These are phyloP conservation scores for Xerocomus nothofagi DNA, from an alignment of 1,284 basidiomycete species.

Conservation along the genomic window DNA sequence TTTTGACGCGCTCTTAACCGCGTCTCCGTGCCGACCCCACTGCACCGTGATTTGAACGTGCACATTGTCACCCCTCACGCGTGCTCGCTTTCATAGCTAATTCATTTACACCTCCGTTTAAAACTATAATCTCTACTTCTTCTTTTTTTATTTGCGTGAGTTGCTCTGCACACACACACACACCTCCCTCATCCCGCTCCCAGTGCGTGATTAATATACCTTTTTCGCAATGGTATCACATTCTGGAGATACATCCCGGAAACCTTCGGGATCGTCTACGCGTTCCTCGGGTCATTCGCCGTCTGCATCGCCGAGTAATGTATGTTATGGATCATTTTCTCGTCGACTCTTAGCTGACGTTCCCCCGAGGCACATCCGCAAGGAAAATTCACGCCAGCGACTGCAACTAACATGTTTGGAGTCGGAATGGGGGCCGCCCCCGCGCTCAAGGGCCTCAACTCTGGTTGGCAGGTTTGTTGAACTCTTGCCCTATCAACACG, in stretches of 20 bases:
- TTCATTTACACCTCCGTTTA: conserved; percentile 36
- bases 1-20: conserved; percentile 33
- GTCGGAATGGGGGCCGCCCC: conserved; percentile 50
- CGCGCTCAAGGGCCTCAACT: conserved; percentile 53
- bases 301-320: conserved; percentile 54
- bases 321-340: conserved; percentile 28
- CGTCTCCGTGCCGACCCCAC: conserved; percentile 31
- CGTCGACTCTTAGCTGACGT: conserved; percentile 11
- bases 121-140: conserved; percentile 36
- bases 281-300: conserved; percentile 64
- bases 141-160: conserved; percentile 32
- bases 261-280: conserved; percentile 65
- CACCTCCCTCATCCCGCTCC: conserved; percentile 19
- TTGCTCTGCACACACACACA: conserved; percentile 11
- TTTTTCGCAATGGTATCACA: conserved; percentile 48
- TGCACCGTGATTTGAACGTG: conserved; percentile 21
- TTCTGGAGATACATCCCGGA: conserved; percentile 53
- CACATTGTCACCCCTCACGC: conserved; percentile 28
- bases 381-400: conserved; percentile 45
- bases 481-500: conserved; percentile 4
- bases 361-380: conserved; percentile 39
- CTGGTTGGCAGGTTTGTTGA: conserved; percentile 68
- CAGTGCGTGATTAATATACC: conserved; percentile 35
- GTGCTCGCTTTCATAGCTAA: conserved; percentile 34
- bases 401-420: conserved; percentile 51